Conservation (phyloP, 331 rosid genomes). For the Malus hybrid region DNA sequence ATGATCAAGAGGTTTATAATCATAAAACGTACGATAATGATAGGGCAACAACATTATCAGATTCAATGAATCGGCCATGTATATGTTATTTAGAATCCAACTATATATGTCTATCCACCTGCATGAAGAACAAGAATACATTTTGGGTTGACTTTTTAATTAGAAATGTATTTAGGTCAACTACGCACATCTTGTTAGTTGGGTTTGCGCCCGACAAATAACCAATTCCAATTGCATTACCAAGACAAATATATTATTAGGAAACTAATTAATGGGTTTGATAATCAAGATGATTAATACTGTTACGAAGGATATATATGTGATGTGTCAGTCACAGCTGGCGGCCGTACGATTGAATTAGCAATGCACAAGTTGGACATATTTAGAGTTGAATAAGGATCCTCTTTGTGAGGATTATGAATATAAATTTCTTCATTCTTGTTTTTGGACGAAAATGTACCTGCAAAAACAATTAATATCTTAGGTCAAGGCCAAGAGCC, state of each 20-base stretch:
- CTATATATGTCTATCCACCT: background rate
- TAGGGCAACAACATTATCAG: background rate
- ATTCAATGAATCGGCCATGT: constrained; percentile 14
- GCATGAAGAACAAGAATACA: background rate
- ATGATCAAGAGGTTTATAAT: too few relatives aligned
- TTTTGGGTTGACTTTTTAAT: constrained; percentile 18
- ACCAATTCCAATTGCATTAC: background rate
- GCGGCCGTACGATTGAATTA: background rate
- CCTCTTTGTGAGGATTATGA: too few relatives aligned
- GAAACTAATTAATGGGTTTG: background rate
- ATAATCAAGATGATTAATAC: background rate
- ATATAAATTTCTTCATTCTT: too few relatives aligned
- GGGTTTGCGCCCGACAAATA: background rate
- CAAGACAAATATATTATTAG: background rate
- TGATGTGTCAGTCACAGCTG: background rate
- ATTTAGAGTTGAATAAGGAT: too few relatives aligned
- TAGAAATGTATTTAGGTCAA: constrained; percentile 21
- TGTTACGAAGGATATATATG: background rate
- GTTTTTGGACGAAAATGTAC: too few relatives aligned
- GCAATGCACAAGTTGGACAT: background rate
- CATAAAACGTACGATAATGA: background rate
- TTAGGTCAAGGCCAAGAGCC: too few relatives aligned
- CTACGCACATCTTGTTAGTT: constrained; percentile 19
- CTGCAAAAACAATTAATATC: too few relatives aligned
- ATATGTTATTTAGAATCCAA: background rate